These are phyloP conservation scores for Larix kaempferi DNA, from an alignment of 75 land plant genomes.

Conservation along the genomic window DNA sequence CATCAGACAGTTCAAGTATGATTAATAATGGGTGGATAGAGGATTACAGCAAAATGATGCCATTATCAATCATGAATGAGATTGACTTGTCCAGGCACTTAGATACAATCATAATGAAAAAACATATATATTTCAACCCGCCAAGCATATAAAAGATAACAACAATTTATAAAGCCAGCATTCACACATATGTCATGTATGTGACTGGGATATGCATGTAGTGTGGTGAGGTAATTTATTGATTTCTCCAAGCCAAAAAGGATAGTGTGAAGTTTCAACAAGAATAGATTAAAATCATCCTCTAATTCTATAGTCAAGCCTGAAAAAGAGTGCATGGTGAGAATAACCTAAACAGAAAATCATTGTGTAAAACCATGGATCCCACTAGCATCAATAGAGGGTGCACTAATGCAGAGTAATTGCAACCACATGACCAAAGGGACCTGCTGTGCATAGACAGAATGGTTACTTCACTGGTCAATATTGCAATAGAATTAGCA, in stretches of 20 bases:
- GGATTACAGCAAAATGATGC: not conserved
- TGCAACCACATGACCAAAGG: too few relatives aligned
- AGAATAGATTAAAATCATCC: too few relatives aligned
- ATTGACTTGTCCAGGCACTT: not conserved
- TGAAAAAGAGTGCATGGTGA: too few relatives aligned
- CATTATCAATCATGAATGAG: not conserved
- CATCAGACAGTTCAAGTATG: not conserved
- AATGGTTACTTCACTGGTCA: too few relatives aligned
- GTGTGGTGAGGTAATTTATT: not conserved
- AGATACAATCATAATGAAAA: not conserved
- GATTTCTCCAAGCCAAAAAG: not conserved
- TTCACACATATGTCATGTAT: not conserved
- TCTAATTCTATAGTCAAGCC: too few relatives aligned
- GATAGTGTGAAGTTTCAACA: not conserved
- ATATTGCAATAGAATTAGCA: too few relatives aligned
- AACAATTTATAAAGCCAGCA: not conserved
- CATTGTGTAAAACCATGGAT: too few relatives aligned
- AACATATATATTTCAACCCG: not conserved
- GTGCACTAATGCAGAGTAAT: too few relatives aligned
- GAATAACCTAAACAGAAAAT: too few relatives aligned
- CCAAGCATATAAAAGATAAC: not conserved
- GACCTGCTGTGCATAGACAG: too few relatives aligned
- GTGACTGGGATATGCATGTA: not conserved
- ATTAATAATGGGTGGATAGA: not conserved
- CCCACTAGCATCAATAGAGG: too few relatives aligned